Evolutionary conservation across 768 basidiomycete genomes (phyloP).

Genomic region (Pleurotus pulmonarius): DNA sequence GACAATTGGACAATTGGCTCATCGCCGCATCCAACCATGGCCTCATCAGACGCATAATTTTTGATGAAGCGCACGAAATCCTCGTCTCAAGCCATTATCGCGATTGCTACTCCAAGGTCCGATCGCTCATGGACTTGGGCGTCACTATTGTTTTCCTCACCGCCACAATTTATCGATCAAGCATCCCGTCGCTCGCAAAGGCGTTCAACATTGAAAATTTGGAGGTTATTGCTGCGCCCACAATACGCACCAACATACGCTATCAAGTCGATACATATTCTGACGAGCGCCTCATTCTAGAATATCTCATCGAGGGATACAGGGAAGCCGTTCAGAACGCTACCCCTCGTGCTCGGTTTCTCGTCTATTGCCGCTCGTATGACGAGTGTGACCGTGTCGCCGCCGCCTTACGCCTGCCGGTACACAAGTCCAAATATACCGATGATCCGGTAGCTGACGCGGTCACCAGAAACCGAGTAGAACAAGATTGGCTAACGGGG

Average conservation of each 20-base stretch:
- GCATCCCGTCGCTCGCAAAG: not conserved
- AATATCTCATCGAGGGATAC: not conserved
- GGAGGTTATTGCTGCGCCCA: not conserved
- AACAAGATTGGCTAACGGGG: not conserved
- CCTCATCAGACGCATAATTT: not conserved
- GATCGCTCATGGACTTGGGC: not conserved
- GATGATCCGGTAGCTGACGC: not conserved
- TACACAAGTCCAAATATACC: not conserved
- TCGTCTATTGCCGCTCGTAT: not conserved
- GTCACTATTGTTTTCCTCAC: not conserved
- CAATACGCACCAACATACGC: not conserved
- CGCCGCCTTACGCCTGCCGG: not conserved
- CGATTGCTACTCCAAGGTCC: not conserved
- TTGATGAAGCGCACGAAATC: conserved; percentile 1
- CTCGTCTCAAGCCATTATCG: not conserved
- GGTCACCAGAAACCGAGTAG: not conserved
- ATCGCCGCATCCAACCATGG: not conserved
- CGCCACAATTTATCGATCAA: not conserved
- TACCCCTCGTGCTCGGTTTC: not conserved
- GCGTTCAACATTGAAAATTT: not conserved
- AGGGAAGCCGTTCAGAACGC: not conserved
- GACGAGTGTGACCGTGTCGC: not conserved
- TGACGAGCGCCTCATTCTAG: not conserved
- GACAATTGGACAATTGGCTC: not conserved
- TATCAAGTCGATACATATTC: not conserved